phyloP scores from a whole-genome alignment of 2,329 filamentous ascomycete species.

The Diaporthe citri region DNA sequence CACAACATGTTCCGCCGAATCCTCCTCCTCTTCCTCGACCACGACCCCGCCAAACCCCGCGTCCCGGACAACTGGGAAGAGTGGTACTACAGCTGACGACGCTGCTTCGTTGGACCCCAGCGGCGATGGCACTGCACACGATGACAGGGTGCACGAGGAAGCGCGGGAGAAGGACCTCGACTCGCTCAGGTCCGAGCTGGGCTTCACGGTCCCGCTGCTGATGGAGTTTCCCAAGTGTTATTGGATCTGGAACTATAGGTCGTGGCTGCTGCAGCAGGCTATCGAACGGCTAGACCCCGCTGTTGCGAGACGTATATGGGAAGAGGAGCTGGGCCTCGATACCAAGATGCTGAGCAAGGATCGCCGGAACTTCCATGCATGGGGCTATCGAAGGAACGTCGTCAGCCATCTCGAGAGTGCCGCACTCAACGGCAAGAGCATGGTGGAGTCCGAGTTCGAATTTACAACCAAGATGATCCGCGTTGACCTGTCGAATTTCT shows the following conservation, averaged over 20 bases:
- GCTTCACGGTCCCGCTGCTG: conserved; percentile 86
- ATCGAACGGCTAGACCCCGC: conserved; percentile 70
- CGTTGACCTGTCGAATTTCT: conserved; percentile 92
- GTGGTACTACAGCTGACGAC: conserved; percentile 66
- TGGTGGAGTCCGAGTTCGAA: conserved; percentile 84
- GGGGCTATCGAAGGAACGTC: conserved; percentile 88
- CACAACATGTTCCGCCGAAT: conserved; percentile 75
- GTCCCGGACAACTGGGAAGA: conserved; percentile 64
- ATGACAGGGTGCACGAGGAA: conserved; percentile 30
- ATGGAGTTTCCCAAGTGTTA: conserved; percentile 95
- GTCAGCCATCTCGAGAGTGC: conserved; percentile 79
- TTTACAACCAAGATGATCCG: conserved; percentile 93
- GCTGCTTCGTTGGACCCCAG: conserved; percentile 44
- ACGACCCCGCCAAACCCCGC: conserved; percentile 62
- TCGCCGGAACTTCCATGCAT: conserved; percentile 94
- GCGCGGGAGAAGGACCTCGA: conserved; percentile 53
- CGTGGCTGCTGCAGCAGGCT: conserved; percentile 84
- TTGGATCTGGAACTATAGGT: conserved; percentile 98
- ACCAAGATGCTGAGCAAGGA: conserved; percentile 91
- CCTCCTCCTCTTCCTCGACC: conserved; percentile 64
- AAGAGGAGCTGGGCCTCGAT: conserved; percentile 84
- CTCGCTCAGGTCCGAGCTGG: conserved; percentile 79
- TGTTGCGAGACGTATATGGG: conserved; percentile 78
- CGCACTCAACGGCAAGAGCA: conserved; percentile 65
- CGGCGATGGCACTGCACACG: conserved; percentile 31